Evolutionary conservation across 2,329 filamentous ascomycete genomes (phyloP).

Genomic region (Paecilomyces sp.): DNA sequence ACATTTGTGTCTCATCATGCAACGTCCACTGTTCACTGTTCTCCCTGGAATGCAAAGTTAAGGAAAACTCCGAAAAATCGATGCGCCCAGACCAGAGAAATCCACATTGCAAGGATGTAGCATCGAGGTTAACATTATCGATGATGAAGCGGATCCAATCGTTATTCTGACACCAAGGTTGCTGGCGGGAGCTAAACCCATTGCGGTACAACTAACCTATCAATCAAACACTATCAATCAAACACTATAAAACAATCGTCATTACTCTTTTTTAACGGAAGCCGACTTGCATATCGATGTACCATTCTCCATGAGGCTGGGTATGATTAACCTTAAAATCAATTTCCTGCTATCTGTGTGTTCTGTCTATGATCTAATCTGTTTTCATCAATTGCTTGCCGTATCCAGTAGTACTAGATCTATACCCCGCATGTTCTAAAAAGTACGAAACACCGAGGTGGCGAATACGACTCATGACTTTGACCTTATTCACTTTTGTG

Average conservation of each 20-base stretch:
- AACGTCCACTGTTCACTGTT: no score
- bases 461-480: background rate
- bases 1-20: no score
- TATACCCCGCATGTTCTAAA: background rate
- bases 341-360: background rate
- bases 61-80: no score
- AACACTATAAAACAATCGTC: background rate
- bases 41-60: no score
- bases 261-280: no score
- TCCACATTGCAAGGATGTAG: no score
- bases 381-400: background rate
- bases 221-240: background rate
- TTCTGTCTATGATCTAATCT: background rate
- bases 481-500: background rate
- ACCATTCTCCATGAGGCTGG: background rate
- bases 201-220: background rate
- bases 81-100: no score
- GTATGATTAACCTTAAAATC: background rate
- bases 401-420: background rate
- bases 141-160: no score
- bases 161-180: background rate
- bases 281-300: background rate
- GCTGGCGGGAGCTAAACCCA: background rate
- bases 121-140: no score
- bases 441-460: background rate